These are phyloP conservation scores for Aureobasidium sp. DNA, from an alignment of 2,329 filamentous ascomycete genomes.

Conservation along the genomic window DNA sequence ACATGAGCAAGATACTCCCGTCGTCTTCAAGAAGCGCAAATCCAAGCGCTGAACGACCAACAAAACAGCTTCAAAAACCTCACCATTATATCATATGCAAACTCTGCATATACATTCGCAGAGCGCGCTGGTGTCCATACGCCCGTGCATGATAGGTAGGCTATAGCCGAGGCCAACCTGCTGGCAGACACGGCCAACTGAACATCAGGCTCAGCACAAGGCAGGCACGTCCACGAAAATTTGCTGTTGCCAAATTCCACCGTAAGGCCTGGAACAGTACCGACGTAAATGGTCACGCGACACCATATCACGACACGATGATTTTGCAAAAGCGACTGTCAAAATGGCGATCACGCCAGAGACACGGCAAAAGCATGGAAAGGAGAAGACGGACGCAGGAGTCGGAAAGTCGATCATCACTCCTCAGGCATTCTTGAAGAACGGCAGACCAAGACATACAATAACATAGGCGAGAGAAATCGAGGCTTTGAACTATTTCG, in stretches of 20 bases:
- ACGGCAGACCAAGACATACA: not conserved
- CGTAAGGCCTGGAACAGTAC: not conserved
- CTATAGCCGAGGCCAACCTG: not conserved
- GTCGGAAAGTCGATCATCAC: not conserved
- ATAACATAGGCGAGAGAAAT: not conserved
- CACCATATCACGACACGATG: not conserved
- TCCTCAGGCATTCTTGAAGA: not conserved
- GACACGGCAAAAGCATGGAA: not conserved
- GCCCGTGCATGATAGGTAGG: not conserved
- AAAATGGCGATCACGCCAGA: not conserved
- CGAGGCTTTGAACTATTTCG: not conserved
- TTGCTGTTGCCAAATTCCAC: not conserved
- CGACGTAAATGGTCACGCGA: not conserved
- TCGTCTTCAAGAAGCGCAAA: constrained; percentile 77
- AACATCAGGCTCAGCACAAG: not conserved
- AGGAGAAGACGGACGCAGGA: not conserved
- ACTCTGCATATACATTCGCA: not conserved
- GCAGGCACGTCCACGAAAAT: not conserved
- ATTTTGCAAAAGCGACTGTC: not conserved
- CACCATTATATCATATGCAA: not conserved
- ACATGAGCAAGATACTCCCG: constrained; percentile 34
- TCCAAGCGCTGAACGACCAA: constrained; percentile 24
- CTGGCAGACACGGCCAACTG: not conserved
- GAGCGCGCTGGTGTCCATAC: not conserved
- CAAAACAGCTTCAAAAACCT: not conserved